Percentiles rank a stretch among this genome's conserved stretches.
Conservation (phyloP, 768 basidiomycete genomes). For the Pleurotus cornucopiae region DNA sequence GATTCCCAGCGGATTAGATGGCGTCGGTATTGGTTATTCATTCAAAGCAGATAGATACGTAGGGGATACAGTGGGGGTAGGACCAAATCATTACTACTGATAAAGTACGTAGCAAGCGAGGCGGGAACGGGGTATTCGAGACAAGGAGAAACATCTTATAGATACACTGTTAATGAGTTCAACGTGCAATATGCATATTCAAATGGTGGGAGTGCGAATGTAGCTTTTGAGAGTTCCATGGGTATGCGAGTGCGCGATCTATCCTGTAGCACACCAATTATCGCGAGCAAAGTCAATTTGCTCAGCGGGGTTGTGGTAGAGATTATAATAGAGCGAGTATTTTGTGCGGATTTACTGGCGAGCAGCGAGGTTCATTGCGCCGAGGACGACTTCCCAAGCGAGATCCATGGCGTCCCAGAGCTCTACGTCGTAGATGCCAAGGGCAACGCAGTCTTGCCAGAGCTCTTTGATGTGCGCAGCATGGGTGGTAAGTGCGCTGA, state of each 20-base stretch:
- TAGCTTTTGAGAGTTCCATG: slow-evolving; percentile 3
- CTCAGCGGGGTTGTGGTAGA: not conserved
- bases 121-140: not conserved
- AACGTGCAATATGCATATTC: not conserved
- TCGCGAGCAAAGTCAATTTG: not conserved
- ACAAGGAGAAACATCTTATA: slow-evolving; percentile 2
- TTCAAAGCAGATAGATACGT: not conserved
- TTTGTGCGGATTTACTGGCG: slow-evolving; percentile 21
- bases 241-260: not conserved
- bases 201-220: slow-evolving; percentile 4
- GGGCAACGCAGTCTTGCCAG: slow-evolving; percentile 74
- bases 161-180: slow-evolving; percentile 1
- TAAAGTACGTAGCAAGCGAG: slow-evolving; percentile 1
- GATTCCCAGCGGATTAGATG: no score
- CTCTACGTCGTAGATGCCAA: slow-evolving; percentile 68
- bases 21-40: no score
- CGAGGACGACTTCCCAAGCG: slow-evolving; percentile 74
- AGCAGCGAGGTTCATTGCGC: slow-evolving; percentile 47
- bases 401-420: slow-evolving; percentile 77
- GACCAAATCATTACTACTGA: not conserved
- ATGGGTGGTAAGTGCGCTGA: slow-evolving; percentile 44
- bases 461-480: slow-evolving; percentile 73
- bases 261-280: slow-evolving; percentile 4
- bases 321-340: not conserved
- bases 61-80: slow-evolving; percentile 6